A percentile compares a stretch with the other conserved stretches of the same genome.
These are phyloP conservation scores for Plantago rigida DNA, from an alignment of 305 asterid genomes.

Conservation along the genomic window DNA sequence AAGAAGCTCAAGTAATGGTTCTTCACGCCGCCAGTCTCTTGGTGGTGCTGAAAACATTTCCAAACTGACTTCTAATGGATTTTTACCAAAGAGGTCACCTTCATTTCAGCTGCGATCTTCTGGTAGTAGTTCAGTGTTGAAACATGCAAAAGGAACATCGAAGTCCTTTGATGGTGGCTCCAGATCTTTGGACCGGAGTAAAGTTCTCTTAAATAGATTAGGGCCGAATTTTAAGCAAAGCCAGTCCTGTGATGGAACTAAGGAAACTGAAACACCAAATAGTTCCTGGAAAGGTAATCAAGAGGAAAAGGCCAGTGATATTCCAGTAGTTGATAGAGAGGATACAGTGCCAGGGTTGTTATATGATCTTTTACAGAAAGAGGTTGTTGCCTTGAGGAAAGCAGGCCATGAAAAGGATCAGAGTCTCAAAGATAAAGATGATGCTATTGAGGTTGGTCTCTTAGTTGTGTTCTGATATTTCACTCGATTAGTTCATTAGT, in stretches of 20 bases:
- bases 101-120: constrained; percentile 85
- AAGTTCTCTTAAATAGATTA: constrained; percentile 71
- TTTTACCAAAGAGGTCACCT: constrained; percentile 86
- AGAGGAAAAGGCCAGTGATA: constrained; percentile 57
- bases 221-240: constrained; percentile 87
- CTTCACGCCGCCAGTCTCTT: constrained; percentile 85
- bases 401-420: constrained; percentile 95
- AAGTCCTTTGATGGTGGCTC: constrained; percentile 98
- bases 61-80: constrained; percentile 72
- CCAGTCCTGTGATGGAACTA: constrained; percentile 85
- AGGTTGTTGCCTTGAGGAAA: constrained; percentile 79
- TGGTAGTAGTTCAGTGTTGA: constrained; percentile 76
- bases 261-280: constrained; percentile 59
- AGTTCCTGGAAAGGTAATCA: constrained; percentile 63
- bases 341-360: constrained; percentile 77
- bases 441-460: constrained; percentile 78
- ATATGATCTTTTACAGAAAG: constrained; percentile 78
- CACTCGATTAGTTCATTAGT: background rate
- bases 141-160: constrained; percentile 96
- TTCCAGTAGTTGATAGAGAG: constrained; percentile 50
- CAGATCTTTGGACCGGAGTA: constrained; percentile 71
- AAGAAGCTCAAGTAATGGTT: constrained; percentile 64
- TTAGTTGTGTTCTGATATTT: constrained; percentile 17
- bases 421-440: constrained; percentile 97
- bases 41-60: constrained; percentile 89